Base-by-base conservation (phyloP, 768 basidiomycete genomes). In the Clathrus columnatus region DNA sequence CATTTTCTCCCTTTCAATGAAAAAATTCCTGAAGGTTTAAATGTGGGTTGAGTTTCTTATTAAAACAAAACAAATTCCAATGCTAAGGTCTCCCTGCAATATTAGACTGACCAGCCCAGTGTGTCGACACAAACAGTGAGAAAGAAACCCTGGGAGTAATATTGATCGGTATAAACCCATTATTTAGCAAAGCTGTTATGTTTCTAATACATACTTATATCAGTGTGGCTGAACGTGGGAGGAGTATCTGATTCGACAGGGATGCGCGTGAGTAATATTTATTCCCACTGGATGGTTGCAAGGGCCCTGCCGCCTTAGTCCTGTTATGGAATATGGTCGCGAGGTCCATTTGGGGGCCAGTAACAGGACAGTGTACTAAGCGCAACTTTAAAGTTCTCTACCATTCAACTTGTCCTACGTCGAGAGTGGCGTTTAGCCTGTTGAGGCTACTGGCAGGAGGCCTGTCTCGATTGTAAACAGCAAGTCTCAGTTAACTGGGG, bases 1-100 rank as follows among this genome's bases (percentile, higher is more conserved):
- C 84, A 87, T 60, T 69, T 82, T 64, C 87, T 91, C 32, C 88
- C 88, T 1, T 85, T 90, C 62, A 91, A 89, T 65, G 86, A 82
- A 60, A 57, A 75, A 52, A 87, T 91, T 45, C 81, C 84, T 0
- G 74, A 83, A n/a, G 70, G 65, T 1, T 61, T 90, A 30, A 86
- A 83, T 69, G 88, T 87, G 63, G 59, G 79, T 24, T 50, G 8
- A 6, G 26, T 27, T 55, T 27, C 17, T 10, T 45, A 16, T 20
- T 27, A 16, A 20, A 42, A 45, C 21, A 11, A 17, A 30, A 30
- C 29, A n/a, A n/a, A n/a, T 20, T 51, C 41, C 32, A 26, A 41
- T 59, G 36, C 50, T 30, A 43, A 51, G 41, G 30, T 26, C 11
- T 46, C 56, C 50, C 43, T 50, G 26, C 23, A 45, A 55, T 41